Conservation (phyloP, 306 rosid species). For the Leucaena leucocephala region DNA sequence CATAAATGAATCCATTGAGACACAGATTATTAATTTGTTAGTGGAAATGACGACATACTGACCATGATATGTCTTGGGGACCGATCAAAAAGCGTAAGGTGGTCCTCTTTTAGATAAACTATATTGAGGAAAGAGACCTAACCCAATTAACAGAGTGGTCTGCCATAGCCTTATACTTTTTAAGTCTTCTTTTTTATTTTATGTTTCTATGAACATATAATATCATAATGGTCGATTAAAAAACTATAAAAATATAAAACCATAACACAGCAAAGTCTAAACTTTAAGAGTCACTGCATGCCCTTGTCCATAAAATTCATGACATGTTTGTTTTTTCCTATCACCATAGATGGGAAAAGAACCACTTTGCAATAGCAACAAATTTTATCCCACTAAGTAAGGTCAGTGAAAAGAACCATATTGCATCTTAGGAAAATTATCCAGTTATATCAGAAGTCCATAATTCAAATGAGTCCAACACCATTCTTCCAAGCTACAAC, state of each 20-base stretch:
- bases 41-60: constrained; percentile 61
- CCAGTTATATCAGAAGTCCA: constrained; percentile 7
- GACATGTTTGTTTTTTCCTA: neutral
- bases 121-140: constrained; percentile 42
- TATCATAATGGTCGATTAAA: constrained; percentile 30
- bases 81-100: constrained; percentile 57
- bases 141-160: constrained; percentile 45
- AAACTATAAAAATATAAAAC: neutral
- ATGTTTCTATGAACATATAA: constrained; percentile 38
- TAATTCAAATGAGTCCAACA: constrained; percentile 25
- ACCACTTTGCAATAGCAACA: neutral
- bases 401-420: neutral
- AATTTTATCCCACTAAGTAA: neutral
- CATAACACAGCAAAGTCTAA: constrained; percentile 6
- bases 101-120: constrained; percentile 56
- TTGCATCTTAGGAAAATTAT: neutral
- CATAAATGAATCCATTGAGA: constrained; percentile 57
- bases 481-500: neutral
- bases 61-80: constrained; percentile 63
- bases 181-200: constrained; percentile 19
- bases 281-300: constrained; percentile 23
- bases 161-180: constrained; percentile 33
- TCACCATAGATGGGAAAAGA: neutral
- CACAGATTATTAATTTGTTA: constrained; percentile 54
- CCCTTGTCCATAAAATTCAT: constrained; percentile 16